Base-by-base conservation (phyloP, 163 green algal genomes). In the Chloromonas sp. region DNA sequence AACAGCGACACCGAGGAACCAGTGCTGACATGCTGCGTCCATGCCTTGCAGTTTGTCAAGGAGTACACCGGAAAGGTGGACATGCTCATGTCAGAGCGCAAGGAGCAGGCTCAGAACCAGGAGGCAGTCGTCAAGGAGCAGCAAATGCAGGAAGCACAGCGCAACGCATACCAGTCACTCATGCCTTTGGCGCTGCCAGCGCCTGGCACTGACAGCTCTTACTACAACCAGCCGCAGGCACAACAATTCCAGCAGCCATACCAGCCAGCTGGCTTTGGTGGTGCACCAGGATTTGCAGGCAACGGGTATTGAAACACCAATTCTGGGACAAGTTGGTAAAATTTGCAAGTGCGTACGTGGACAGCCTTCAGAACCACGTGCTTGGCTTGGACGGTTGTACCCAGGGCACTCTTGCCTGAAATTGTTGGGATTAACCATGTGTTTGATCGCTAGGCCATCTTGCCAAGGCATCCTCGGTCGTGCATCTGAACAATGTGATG, bases 21-120 rank as follows among this genome's bases (percentile, higher is more conserved):
- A 36, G 36, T 36, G 36, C 36, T 36, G 36, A 36, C 36, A 36
- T 36, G 36, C 36, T 36, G 36, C 36, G 36, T 36, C 36, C 36
- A 36, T 36, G 36, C 36, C 36, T 36, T 36, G 1, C 79, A 90
- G 91, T 93, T 93, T 58, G 87, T 98, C 84, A 93, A 94, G 85
- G 97, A 99, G 83, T 98, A 98, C 90, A 94, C 90, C 0, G 87
- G 82, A 89, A 98, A 98, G 90, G 84, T 88, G 78, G 97, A 99
- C 87, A 89, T 92, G 79, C 93, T 99, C 3, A 95, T 97, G 91
- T 87, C 82, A 8, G 96, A 98, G 88, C 91, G 94, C 84, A 94
- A 94, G 87, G 91, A 95, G 84, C 70, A 91, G 14, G 87, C 89
- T 57, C 87, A 91, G 74, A 87, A 88, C 77, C 62, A 91, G 79